Evolutionary conservation across 768 basidiomycete genomes (phyloP), one percentile per base, ranked within the genome.

Genomic region (Kwoniella mangroviensis): DNA sequence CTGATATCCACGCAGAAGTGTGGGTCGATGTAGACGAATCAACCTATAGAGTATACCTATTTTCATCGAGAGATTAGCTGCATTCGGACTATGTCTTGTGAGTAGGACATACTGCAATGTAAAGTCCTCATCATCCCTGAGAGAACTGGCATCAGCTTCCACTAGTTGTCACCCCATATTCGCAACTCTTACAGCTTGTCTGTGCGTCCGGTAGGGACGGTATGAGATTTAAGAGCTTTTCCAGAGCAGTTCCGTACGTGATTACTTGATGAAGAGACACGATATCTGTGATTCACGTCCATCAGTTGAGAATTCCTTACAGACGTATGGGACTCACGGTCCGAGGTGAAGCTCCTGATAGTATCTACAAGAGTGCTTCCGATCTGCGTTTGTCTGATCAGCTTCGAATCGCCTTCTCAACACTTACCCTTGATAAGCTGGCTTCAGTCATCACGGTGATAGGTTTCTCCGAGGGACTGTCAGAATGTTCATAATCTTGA

Each of bases 21-120:
- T 56, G 9, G 70, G 65, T 5, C 70, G 61, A 43, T 72, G 71
- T 19, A 72, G 15, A 13, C 63, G 67, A 10, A 72, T 43, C 7
- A 72, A 15, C 7, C 71, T 61, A 42, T 72, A 69, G 57, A 68
- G 71, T 13, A 72, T 68, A 42, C 67, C 71, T 72, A 57, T 34
- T 26, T 7, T 34, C 34, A 34, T 34, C 34, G 34, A 34, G 34
- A 34, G 34, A 34, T 34, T 4, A 34, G 34, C 34, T 34, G 34
- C 34, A 34, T 34, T 34, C 34, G 34, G 9, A 6, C 6, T 17
- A n/a, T 13, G 24, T 57, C 10, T 21, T 3, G 7, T n/a, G 24
- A 24, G 49, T 19, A 24, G 13, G 17, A 60, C 70, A 41, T 45
- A 71, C 70, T 72, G 40, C 54, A 49, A 7, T 24, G 24, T 9